Evolutionary conservation across 805 yeast genomes (phyloP), one percentile per base, ranked within the genome.

Genomic region (Aciculoconidium aculeatum): DNA sequence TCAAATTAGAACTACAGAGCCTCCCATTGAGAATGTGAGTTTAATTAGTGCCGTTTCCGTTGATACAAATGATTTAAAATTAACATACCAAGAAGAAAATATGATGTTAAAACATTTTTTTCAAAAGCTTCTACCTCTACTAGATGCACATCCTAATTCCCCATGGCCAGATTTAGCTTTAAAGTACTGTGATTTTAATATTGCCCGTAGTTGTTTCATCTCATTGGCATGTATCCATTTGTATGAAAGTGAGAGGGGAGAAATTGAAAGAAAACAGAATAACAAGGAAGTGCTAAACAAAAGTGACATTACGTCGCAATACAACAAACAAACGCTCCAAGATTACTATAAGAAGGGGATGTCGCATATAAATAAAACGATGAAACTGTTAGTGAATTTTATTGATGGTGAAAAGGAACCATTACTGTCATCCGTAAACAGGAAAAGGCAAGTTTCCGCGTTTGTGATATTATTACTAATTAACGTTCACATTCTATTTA

Each of bases 111-210:
- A 65, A 36, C 79, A 74, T 45, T 74, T 72, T 41, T 74, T 73
- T 47, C 67, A 70, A 39, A 66, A 70, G 35, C 52, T 74, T 20
- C 47, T 74, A 5, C 77, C 75, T 1, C 42, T 73, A 22, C 47
- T 73, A 18, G 80, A 74, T 50, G 76, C 77, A 0, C 78, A 74
- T 42, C 80, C 79, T 0, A 67, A 69, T 23, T 58, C 76, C 1
- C 79, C 79, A 3, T 72, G 78, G 78, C 80, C 80, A 0, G 73
- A 72, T 34, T 46, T 74, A 33, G 76, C 77, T 23, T 52, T 74
- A 36, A 64, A 67, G 29, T 73, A 73, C 42, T 73, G 79, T 40
- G 76, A 73, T 41, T 64, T 70, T 38, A 75, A 72, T 39, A 63
- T 74, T 25, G 78, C 79, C 1, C 57, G 75, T 31, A 67, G 75